Evolutionary conservation across 2,329 filamentous ascomycete species (phyloP).

Genomic region (Arthrobotrys sphaeroides): DNA sequence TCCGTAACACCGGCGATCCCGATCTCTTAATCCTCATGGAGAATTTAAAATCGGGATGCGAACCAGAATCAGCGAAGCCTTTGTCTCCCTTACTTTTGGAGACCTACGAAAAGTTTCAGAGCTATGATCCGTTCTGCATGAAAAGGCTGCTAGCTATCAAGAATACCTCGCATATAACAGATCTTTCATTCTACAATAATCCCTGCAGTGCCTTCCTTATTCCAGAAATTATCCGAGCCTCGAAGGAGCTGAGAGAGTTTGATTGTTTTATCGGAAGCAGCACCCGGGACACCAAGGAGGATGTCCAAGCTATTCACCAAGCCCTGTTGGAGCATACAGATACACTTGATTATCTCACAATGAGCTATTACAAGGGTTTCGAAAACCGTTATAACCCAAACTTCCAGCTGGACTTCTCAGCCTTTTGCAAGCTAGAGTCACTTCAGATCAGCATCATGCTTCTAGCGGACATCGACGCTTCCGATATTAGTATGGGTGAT

Average conservation of each 20-base stretch:
- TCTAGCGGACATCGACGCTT: conserved; percentile 19
- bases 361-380: conserved; percentile 32
- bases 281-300: background rate
- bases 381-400: conserved; percentile 9
- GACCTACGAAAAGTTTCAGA: background rate
- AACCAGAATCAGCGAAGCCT: background rate
- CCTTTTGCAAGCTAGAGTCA: conserved; percentile 1
- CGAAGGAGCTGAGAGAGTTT: conserved; percentile 8
- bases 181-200: conserved; percentile 26
- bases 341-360: conserved; percentile 6
- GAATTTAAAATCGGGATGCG: background rate
- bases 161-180: conserved; percentile 7
- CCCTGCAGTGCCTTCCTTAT: conserved; percentile 4
- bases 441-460: conserved; percentile 25
- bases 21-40: background rate
- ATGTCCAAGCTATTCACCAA: background rate
- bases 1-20: background rate
- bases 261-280: conserved; percentile 29
- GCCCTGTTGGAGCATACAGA: conserved; percentile 22
- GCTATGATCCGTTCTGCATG: conserved; percentile 9
- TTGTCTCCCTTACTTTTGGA: background rate
- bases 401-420: conserved; percentile 32
- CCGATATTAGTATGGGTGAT: background rate
- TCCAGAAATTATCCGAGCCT: conserved; percentile 11
- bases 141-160: background rate